Base-by-base conservation (phyloP, 2,329 filamentous ascomycete species). In the Colletotrichum trifolii region DNA sequence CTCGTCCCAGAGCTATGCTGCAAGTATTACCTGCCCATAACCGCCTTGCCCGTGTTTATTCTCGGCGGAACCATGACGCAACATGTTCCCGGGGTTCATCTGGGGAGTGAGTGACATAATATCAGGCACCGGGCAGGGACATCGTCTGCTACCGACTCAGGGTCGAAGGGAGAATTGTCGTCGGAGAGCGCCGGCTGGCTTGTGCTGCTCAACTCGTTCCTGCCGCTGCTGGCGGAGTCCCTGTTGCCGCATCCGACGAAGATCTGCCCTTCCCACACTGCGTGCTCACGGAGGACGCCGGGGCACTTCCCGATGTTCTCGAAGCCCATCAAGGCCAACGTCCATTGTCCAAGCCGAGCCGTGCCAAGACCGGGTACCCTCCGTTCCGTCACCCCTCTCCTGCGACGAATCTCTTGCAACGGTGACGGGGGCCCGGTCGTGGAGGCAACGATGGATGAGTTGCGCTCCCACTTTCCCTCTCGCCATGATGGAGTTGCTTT, bases 341-440 rank as follows among this genome's bases (percentile, higher is more conserved):
- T 36, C 25, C 25, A 25, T 5, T 25, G 25, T 25, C 25, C 25
- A 25, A 52, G 17, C 47, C 47, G 47, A 65, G 33, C 58, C 36
- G 35, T n/a, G 35, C 40, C 58, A 62, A 65, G 52, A 52, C 47
- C 52, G 47, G 62, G 58, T 40, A 17, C 39, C 47, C 47, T 62
- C 58, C 58, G 35, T 62, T 46, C 47, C 47, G 58, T 47, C 40
- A 46, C 33, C 40, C 17, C 7, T 36, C 15, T 56, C 47, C 55
- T 65, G 62, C 48, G 58, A 62, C 62, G 62, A 62, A 62, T 58
- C 13, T 62, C 47, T 53, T 65, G 58, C 52, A 62, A 48, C 35
- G 36, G 25, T 42, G 17, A 40, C 47, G 25, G 25, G 25, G 25
- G 25, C 25, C 25, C 25, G 25, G 25, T 25, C 25, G 25, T 25